phyloP scores from a whole-genome alignment of 192 early-diverging fungal species.

The Spizellomyces punctatus region DNA sequence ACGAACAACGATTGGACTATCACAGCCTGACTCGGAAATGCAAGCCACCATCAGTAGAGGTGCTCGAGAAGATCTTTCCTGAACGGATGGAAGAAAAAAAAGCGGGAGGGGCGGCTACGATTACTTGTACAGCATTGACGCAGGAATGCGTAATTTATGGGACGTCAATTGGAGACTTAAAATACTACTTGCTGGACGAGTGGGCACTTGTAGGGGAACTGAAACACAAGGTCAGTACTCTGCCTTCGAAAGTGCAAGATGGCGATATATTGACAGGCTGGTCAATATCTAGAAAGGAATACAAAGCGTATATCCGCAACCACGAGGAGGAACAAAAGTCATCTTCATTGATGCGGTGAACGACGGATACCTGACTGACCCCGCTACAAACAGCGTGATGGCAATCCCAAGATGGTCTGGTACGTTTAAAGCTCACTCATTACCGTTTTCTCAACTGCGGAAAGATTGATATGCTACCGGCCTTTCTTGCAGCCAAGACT shows the following conservation, averaged over 20 bases:
- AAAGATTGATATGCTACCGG: neutral
- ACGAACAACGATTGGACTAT: neutral
- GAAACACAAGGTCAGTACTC: conserved; percentile 42
- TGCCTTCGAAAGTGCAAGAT: neutral
- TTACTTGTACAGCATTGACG: conserved; percentile 36
- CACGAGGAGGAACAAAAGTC: conserved; percentile 38
- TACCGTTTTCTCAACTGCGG: neutral
- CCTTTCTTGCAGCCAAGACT: conserved; percentile 33
- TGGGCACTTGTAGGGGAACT: conserved; percentile 47
- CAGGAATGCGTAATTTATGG: conserved; percentile 42
- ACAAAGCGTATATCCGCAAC: conserved; percentile 40
- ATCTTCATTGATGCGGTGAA: conserved; percentile 47
- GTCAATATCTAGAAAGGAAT: conserved; percentile 38
- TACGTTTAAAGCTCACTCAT: conserved; percentile 16
- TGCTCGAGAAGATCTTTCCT: conserved; percentile 39
- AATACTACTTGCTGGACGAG: conserved; percentile 44
- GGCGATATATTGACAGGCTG: too few relatives aligned
- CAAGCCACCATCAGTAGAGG: neutral
- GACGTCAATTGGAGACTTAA: conserved; percentile 30
- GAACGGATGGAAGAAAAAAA: conserved; percentile 23
- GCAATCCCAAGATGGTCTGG: conserved; percentile 45
- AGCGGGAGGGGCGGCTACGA: neutral
- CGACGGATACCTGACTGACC: conserved; percentile 44
- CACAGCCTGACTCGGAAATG: neutral
- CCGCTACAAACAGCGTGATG: conserved; percentile 37